Evolutionary conservation across 2,329 filamentous ascomycete genomes (phyloP).

Genomic region (Thelonectria discophora): DNA sequence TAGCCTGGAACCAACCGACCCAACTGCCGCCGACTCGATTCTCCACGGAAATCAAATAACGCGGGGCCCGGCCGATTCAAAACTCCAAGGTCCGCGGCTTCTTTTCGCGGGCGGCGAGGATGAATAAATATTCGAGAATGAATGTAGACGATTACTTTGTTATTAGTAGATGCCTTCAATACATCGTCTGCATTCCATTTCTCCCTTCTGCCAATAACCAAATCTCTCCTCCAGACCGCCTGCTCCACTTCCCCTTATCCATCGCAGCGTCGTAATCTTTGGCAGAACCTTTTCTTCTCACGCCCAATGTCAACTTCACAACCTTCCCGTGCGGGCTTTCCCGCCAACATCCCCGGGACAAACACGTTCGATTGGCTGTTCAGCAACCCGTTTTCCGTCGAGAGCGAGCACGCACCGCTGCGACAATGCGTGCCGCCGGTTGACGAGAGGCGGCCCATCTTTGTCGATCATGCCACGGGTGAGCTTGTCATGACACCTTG

Average conservation of each 20-base stretch:
- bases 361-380: constrained; percentile 51
- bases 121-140: neutral
- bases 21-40: constrained; percentile 19
- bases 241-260: constrained; percentile 8
- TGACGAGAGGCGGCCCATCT: constrained; percentile 47
- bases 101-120: neutral
- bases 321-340: constrained; percentile 28
- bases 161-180: neutral
- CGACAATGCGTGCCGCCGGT: constrained; percentile 46
- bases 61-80: constrained; percentile 19
- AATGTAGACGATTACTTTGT: too few relatives aligned
- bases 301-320: constrained; percentile 28
- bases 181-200: neutral
- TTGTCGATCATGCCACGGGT: constrained; percentile 53
- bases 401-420: constrained; percentile 43
- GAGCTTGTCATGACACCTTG: constrained; percentile 23
- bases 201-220: neutral
- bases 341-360: constrained; percentile 31
- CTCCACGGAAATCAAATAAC: constrained; percentile 14
- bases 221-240: neutral
- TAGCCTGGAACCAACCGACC: constrained; percentile 4
- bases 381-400: constrained; percentile 48
- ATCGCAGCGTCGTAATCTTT: constrained; percentile 8
- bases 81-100: constrained; percentile 19
- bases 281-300: neutral